Percentiles rank a stretch among this genome's conserved stretches.
Conservation (phyloP, 495 filamentous ascomycete genomes). For the Xylaria palmicola region DNA sequence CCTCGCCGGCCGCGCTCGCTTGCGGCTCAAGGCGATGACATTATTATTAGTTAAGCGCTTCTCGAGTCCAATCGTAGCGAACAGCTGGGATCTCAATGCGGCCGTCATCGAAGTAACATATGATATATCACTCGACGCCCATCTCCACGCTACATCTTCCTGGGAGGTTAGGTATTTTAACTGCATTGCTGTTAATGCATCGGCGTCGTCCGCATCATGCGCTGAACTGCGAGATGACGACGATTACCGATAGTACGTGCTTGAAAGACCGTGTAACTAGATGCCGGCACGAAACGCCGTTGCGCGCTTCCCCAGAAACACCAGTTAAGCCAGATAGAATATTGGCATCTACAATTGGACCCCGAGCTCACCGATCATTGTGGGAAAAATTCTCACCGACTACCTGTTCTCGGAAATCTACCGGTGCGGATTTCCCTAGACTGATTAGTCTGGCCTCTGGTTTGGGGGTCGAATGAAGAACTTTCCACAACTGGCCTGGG, state of each 20-base stretch:
- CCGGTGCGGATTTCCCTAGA: neutral
- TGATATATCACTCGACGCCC: neutral
- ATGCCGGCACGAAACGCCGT: neutral
- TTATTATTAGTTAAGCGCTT: neutral
- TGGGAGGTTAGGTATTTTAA: no score
- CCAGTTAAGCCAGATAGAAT: no score
- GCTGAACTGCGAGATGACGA: no score
- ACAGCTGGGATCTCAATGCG: neutral
- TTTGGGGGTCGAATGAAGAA: neutral
- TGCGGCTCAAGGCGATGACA: neutral
- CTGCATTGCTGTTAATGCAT: no score
- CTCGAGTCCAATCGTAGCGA: neutral
- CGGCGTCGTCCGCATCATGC: no score
- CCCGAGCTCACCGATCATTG: no score
- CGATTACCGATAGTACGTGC: no score
- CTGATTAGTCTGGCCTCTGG: neutral
- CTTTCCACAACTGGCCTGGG: neutral
- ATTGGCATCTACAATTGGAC: no score
- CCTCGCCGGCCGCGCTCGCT: neutral
- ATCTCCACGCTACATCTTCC: no score
- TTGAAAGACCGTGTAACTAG: neutral
- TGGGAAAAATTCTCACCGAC: neutral
- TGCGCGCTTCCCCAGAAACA: no score
- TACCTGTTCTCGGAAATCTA: neutral
- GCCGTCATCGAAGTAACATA: neutral